Conservation (phyloP, 345 rosid genomes). For the Lumnitzera racemosa region DNA sequence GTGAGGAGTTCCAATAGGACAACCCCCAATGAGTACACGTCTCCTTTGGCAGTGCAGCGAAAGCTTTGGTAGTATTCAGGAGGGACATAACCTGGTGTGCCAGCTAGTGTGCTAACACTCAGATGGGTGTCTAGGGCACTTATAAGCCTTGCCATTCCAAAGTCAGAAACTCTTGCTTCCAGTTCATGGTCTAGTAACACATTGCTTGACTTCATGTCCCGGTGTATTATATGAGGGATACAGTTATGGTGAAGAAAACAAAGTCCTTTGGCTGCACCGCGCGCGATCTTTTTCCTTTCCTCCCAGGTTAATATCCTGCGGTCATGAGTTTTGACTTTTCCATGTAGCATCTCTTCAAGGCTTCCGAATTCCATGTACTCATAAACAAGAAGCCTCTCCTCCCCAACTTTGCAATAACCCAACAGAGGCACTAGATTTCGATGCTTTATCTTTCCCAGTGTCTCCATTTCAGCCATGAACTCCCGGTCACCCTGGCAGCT, state of each 20-base stretch:
- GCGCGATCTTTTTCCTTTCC: slow-evolving; percentile 76
- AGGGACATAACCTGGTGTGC: slow-evolving; percentile 95
- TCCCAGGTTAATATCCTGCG: slow-evolving; percentile 63
- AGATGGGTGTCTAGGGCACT: slow-evolving; percentile 94
- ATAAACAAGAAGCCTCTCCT: slow-evolving; percentile 87
- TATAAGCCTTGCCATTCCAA: slow-evolving; percentile 95
- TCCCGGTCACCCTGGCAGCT: slow-evolving; percentile 97
- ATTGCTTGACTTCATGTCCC: slow-evolving; percentile 96
- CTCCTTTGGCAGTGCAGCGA: slow-evolving; percentile 91
- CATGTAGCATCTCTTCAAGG: slow-evolving; percentile 89
- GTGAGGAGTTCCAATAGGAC: slow-evolving; percentile 83
- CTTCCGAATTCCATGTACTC: slow-evolving; percentile 93
- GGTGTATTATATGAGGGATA: slow-evolving; percentile 89
- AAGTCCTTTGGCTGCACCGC: slow-evolving; percentile 92
- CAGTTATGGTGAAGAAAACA: slow-evolving; percentile 95
- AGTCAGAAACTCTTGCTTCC: slow-evolving; percentile 95
- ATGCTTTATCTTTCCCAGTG: slow-evolving; percentile 90
- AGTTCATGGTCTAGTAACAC: slow-evolving; percentile 82
- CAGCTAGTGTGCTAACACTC: slow-evolving; percentile 92
- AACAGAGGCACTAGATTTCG: slow-evolving; percentile 82
- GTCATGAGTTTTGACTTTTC: slow-evolving; percentile 46
- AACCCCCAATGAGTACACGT: slow-evolving; percentile 86
- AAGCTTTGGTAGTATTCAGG: slow-evolving; percentile 97
- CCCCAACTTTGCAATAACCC: slow-evolving; percentile 89
- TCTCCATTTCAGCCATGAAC: slow-evolving; percentile 99